phyloP scores from a whole-genome alignment of 176 grass and related monocot species.

The Ampelocalamus luodianensis region DNA sequence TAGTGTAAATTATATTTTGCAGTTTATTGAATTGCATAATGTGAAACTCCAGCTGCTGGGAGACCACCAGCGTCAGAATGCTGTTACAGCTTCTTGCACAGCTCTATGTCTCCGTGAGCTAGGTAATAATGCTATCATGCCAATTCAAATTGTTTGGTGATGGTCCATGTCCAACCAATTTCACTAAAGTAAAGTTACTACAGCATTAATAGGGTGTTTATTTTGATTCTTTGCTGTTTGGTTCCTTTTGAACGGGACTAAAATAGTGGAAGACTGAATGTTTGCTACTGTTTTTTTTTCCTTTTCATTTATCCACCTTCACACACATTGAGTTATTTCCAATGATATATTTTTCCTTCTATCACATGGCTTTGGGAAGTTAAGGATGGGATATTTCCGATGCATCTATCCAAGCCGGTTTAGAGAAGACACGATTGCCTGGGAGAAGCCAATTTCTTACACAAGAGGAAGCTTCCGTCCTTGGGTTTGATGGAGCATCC shows the following conservation, averaged over 20 bases:
- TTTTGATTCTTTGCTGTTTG: not conserved
- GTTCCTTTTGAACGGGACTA: not conserved
- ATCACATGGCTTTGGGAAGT: constrained; percentile 33
- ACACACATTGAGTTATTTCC: not conserved
- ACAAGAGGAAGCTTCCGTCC: constrained; percentile 50
- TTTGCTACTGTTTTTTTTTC: not conserved
- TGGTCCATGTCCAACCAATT: not conserved
- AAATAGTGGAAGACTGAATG: not conserved
- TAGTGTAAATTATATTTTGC: constrained; percentile 33
- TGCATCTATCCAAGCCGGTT: constrained; percentile 64
- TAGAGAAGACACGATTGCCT: constrained; percentile 62
- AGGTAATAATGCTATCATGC: constrained; percentile 47
- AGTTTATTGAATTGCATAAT: constrained; percentile 59
- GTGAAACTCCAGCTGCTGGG: constrained; percentile 81
- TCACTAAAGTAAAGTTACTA: not conserved
- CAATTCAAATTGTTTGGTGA: constrained; percentile 17
- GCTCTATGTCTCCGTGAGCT: constrained; percentile 65
- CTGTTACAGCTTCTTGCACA: constrained; percentile 66
- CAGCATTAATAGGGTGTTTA: not conserved
- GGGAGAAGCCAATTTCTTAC: constrained; percentile 84
- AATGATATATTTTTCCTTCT: constrained; percentile 4
- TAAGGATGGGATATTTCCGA: constrained; percentile 76
- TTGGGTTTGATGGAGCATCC: constrained; percentile 56
- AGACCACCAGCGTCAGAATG: constrained; percentile 76
- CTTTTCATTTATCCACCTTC: not conserved